Evolutionary conservation across 2,329 filamentous ascomycete genomes (phyloP).

Genomic region (Leptographium lundbergii): DNA sequence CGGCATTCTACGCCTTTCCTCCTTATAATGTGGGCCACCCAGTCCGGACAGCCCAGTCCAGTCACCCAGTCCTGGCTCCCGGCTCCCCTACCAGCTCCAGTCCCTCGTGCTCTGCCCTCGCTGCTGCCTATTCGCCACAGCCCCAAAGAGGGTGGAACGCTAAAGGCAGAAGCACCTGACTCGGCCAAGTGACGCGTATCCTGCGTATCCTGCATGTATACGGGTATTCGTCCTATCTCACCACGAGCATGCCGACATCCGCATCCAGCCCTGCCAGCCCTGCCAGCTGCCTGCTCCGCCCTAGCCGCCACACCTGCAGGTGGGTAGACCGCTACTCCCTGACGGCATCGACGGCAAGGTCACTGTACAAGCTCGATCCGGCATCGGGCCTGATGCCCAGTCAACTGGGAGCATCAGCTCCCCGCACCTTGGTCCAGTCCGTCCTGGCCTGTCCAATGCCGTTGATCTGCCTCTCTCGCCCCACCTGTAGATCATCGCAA

Average conservation of each 20-base stretch:
- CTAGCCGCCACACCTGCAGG: constrained; percentile 36
- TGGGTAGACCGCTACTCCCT: constrained; percentile 39
- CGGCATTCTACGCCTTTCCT: constrained; percentile 56
- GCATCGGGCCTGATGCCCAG: constrained; percentile 20
- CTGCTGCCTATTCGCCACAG: constrained; percentile 11
- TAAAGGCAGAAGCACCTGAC: constrained; percentile 21
- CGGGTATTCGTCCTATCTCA: constrained; percentile 21
- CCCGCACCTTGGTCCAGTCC: constrained; percentile 41
- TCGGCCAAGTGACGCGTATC: neutral
- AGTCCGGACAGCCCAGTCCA: neutral
- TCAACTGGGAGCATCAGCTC: constrained; percentile 52
- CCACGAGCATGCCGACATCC: constrained; percentile 51
- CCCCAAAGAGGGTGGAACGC: constrained; percentile 20
- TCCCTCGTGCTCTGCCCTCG: neutral
- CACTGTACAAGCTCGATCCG: neutral
- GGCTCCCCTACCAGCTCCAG: neutral
- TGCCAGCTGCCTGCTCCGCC: constrained; percentile 44
- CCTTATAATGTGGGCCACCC: constrained; percentile 29
- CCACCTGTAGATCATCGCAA: constrained; percentile 48
- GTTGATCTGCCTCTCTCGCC: constrained; percentile 42
- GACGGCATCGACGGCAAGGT: constrained; percentile 50
- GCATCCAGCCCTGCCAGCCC: constrained; percentile 46
- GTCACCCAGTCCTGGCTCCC: neutral
- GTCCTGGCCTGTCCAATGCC: constrained; percentile 47
- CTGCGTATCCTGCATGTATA: neutral